These are phyloP conservation scores for Solanum bulbocastanum DNA, from an alignment of 257 asterid genomes.

Conservation along the genomic window DNA sequence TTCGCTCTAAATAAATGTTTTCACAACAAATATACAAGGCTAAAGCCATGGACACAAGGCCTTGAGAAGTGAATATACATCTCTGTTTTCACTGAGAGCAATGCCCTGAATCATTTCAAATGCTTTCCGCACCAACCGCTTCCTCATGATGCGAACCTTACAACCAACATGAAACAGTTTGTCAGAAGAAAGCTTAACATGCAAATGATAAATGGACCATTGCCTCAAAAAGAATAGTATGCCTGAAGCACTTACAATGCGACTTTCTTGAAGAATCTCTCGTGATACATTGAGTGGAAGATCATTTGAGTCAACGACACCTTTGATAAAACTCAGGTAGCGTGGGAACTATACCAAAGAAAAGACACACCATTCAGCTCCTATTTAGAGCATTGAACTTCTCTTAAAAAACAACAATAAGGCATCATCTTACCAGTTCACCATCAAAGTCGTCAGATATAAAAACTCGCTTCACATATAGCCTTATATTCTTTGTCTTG, in stretches of 20 bases:
- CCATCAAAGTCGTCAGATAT: conserved; percentile 98
- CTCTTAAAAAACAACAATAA: neutral
- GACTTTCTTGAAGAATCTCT: conserved; percentile 97
- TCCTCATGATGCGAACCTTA: conserved; percentile 92
- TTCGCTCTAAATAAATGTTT: neutral
- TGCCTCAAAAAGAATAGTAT: neutral
- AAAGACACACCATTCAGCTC: neutral
- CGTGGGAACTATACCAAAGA: conserved; percentile 72
- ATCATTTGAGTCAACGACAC: conserved; percentile 96
- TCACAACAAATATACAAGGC: neutral
- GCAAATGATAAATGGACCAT: neutral
- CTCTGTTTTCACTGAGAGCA: conserved; percentile 72
- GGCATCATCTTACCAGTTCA: conserved; percentile 70
- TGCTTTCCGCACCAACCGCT: conserved; percentile 98
- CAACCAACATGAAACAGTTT: neutral
- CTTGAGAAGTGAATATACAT: conserved; percentile 28
- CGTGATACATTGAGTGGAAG: conserved; percentile 97
- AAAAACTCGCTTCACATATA: conserved; percentile 85
- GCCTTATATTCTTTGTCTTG: conserved; percentile 91
- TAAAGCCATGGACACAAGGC: neutral
- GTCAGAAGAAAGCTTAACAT: neutral
- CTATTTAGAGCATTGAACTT: neutral
- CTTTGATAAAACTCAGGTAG: conserved; percentile 91
- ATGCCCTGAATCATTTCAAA: conserved; percentile 97
- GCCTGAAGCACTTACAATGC: conserved; percentile 60